Evolutionary conservation across 1,284 basidiomycete species (phyloP).

Genomic region (Somion occarium): DNA sequence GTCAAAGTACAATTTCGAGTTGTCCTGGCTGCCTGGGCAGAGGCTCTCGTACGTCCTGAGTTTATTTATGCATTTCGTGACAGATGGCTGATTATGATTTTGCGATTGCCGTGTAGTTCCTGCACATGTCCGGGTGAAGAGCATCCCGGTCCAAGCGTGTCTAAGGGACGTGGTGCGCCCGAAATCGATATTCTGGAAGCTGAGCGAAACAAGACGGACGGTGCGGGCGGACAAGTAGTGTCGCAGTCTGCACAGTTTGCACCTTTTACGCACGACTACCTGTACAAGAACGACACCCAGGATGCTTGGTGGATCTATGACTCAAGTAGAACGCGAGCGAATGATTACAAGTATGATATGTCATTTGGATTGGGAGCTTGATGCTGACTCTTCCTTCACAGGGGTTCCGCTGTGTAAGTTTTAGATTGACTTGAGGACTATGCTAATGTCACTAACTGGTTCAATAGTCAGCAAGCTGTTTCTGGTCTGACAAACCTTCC

Average conservation of each 20-base stretch:
- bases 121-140: slow-evolving; percentile 81
- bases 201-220: slow-evolving; percentile 46
- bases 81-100: neutral
- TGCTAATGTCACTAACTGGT: neutral
- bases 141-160: slow-evolving; percentile 73
- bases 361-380: no score
- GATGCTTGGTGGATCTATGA: slow-evolving; percentile 44
- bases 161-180: slow-evolving; percentile 73
- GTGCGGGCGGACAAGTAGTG: slow-evolving; percentile 44
- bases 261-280: slow-evolving; percentile 58
- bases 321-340: slow-evolving; percentile 26
- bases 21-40: slow-evolving; percentile 47
- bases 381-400: slow-evolving; percentile 4
- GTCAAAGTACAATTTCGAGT: slow-evolving; percentile 38
- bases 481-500: slow-evolving; percentile 47
- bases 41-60: slow-evolving; percentile 34
- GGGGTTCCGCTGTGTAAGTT: slow-evolving; percentile 1
- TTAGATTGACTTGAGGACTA: neutral
- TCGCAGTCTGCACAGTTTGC: slow-evolving; percentile 63
- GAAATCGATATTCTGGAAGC: slow-evolving; percentile 86
- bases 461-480: slow-evolving; percentile 48
- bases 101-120: slow-evolving; percentile 26
- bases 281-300: slow-evolving; percentile 37
- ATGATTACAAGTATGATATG: slow-evolving; percentile 30
- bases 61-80: neutral